These are phyloP conservation scores for Ustilago bromivora DNA, from an alignment of 1,284 basidiomycete genomes.

Conservation along the genomic window DNA sequence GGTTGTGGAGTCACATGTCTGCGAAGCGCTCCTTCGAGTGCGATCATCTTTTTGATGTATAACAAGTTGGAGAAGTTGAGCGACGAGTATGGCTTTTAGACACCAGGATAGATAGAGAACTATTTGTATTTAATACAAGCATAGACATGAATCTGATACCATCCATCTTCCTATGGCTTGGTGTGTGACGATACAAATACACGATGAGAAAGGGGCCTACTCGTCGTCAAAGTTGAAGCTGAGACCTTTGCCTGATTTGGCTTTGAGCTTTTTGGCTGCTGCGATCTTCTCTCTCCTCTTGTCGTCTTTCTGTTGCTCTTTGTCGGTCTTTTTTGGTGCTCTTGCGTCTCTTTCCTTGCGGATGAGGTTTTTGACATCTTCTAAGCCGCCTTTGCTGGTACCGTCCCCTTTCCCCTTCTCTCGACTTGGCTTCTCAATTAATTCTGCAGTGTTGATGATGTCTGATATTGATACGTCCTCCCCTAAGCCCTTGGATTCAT, in stretches of 20 bases:
- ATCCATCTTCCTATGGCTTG: neutral
- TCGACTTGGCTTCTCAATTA: neutral
- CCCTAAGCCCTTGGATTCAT: neutral
- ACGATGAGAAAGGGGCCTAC: neutral
- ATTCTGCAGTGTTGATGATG: neutral
- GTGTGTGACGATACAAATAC: neutral
- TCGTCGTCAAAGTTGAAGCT: slow-evolving; percentile 53
- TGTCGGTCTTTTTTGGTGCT: neutral
- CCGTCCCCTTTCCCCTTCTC: neutral
- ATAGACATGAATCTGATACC: neutral
- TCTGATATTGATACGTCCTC: slow-evolving; percentile 5
- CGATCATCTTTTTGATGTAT: slow-evolving; percentile 59
- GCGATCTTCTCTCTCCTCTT: slow-evolving; percentile 29
- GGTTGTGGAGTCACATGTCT: slow-evolving; percentile 92
- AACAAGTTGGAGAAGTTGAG: slow-evolving; percentile 63
- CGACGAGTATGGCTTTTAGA: slow-evolving; percentile 52
- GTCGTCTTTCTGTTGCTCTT: slow-evolving; percentile 13
- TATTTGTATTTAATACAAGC: neutral
- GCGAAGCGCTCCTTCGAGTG: slow-evolving; percentile 78
- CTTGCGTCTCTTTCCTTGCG: slow-evolving; percentile 5
- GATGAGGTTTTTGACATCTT: slow-evolving; percentile 44
- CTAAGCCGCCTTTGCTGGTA: neutral
- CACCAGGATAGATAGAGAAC: neutral
- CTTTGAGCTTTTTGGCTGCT: slow-evolving; percentile 20
- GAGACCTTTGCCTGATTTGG: slow-evolving; percentile 44